Conservation (phyloP, 257 asterid genomes). For the Gentiana macrophylla region DNA sequence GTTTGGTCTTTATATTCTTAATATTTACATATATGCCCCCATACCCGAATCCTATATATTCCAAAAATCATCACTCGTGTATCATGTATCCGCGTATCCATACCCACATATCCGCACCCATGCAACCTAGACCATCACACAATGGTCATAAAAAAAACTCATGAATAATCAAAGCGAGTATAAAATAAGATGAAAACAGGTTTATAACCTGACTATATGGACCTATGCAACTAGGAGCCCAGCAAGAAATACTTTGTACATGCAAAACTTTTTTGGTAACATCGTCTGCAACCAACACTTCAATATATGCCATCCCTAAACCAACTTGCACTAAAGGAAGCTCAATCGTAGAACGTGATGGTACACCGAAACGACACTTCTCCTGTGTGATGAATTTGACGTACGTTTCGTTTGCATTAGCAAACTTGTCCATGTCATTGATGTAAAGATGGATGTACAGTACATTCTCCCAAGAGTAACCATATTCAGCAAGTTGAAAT, state of each 20-base stretch:
- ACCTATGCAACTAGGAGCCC: slow-evolving; percentile 99
- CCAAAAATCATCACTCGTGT: too few relatives aligned
- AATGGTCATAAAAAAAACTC: neutral
- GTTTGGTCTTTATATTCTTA: too few relatives aligned
- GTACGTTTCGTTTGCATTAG: slow-evolving; percentile 68
- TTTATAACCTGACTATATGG: slow-evolving; percentile 92
- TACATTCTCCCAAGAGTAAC: slow-evolving; percentile 83
- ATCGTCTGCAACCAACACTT: slow-evolving; percentile 76
- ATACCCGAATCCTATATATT: too few relatives aligned
- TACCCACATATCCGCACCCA: too few relatives aligned
- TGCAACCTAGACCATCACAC: too few relatives aligned
- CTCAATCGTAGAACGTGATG: slow-evolving; percentile 90
- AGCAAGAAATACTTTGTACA: slow-evolving; percentile 89
- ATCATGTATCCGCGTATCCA: too few relatives aligned
- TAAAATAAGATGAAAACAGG: neutral
- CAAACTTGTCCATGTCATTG: slow-evolving; percentile 68
- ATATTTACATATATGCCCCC: too few relatives aligned
- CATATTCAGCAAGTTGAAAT: slow-evolving; percentile 37
- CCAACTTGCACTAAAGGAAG: slow-evolving; percentile 80
- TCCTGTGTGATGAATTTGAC: slow-evolving; percentile 79
- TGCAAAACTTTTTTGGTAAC: slow-evolving; percentile 74
- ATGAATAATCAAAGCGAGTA: neutral
- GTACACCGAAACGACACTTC: slow-evolving; percentile 89
- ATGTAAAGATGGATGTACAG: slow-evolving; percentile 80
- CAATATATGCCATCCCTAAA: slow-evolving; percentile 76